A percentile compares a stretch with the other conserved stretches of the same genome.
Conservation (phyloP, 208 protist species). For the Kentomonas sorsogonicus region DNA sequence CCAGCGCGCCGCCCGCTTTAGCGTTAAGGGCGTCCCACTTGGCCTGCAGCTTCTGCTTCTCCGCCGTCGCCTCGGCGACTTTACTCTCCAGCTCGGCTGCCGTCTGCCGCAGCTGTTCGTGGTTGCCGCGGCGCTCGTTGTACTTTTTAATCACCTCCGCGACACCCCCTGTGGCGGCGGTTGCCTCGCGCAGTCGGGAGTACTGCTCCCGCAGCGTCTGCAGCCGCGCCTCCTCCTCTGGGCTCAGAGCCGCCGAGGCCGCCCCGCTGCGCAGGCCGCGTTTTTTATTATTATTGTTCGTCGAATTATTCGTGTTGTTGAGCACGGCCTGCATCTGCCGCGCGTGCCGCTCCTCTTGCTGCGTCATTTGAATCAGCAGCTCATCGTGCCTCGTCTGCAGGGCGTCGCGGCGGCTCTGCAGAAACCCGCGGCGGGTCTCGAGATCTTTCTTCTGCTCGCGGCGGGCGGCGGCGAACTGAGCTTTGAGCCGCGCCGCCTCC, state of each 20-base stretch:
- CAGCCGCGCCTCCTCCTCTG: slow-evolving; percentile 72
- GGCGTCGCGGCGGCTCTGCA: slow-evolving; percentile 68
- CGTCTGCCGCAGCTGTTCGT: slow-evolving; percentile 62
- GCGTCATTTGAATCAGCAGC: slow-evolving; percentile 54
- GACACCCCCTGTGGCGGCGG: slow-evolving; percentile 66
- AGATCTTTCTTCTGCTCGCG: slow-evolving; percentile 80
- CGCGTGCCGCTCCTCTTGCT: slow-evolving; percentile 68
- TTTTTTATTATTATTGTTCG: no score
- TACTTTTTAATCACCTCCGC: slow-evolving; percentile 89
- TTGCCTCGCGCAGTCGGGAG: slow-evolving; percentile 89
- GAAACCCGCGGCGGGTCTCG: slow-evolving; percentile 72
- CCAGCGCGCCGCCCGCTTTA: slow-evolving; percentile 37
- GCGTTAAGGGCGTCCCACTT: slow-evolving; percentile 79
- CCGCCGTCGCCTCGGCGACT: slow-evolving; percentile 45
- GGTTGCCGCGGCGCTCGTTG: slow-evolving; percentile 69
- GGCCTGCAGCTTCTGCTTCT: slow-evolving; percentile 41
- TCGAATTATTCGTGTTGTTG: no score
- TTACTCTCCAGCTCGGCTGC: slow-evolving; percentile 58
- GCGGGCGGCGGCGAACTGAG: slow-evolving; percentile 63
- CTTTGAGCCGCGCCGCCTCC: slow-evolving; percentile 72
- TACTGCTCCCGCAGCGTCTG: slow-evolving; percentile 82
- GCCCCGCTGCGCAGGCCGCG: slow-evolving; percentile 3
- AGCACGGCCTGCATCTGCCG: slow-evolving; percentile 17
- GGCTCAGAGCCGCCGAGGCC: slow-evolving; percentile 23
- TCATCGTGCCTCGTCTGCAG: slow-evolving; percentile 54